phyloP scores from a whole-genome alignment of 192 early-diverging fungal species.

The Coemansia sp. region DNA sequence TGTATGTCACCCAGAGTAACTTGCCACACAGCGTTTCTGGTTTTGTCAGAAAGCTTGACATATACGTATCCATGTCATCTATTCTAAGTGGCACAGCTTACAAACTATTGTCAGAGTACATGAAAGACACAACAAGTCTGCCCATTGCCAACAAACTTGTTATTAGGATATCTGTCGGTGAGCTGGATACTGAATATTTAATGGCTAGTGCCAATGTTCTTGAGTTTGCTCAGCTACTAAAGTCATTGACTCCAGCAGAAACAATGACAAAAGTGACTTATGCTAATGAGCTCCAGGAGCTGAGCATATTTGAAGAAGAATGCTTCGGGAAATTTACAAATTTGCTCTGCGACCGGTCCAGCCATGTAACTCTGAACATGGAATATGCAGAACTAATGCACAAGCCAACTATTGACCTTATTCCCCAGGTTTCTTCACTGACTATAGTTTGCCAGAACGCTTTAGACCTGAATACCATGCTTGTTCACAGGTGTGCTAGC shows the following conservation, averaged over 20 bases:
- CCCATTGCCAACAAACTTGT: background rate
- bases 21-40: background rate
- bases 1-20: background rate
- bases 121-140: background rate
- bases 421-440: background rate
- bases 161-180: background rate
- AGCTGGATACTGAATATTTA: background rate
- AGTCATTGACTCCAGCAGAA: background rate
- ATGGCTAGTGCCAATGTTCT: background rate
- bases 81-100: background rate
- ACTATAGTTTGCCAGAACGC: background rate
- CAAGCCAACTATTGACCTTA: background rate
- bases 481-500: background rate
- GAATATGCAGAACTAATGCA: background rate
- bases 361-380: no score
- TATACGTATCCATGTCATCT: background rate
- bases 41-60: background rate
- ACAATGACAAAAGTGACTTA: background rate
- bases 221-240: background rate
- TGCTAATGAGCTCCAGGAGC: no score
- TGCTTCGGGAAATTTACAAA: no score
- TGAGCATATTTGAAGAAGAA: no score
- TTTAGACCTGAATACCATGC: background rate
- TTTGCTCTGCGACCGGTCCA: background rate
- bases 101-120: background rate